Evolutionary conservation across 108 stramenopile genomes (phyloP).

Genomic region (Pseudonitzschia multistriata): DNA sequence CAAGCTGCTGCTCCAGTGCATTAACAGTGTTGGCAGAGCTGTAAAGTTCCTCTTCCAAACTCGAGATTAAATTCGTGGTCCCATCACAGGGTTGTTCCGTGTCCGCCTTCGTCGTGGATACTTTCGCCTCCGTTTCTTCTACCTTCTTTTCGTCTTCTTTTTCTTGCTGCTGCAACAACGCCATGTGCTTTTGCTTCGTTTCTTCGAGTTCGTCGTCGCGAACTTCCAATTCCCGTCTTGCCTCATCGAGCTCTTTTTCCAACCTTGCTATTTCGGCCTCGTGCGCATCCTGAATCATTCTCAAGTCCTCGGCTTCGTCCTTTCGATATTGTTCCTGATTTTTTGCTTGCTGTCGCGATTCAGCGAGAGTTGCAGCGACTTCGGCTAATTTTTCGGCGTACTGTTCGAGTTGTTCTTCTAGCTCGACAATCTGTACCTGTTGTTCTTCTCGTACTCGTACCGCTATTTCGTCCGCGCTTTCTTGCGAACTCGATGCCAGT

Average conservation of each 20-base stretch:
- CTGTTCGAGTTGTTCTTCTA: conserved; percentile 36
- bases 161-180: not conserved
- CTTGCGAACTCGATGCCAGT: conserved; percentile 21
- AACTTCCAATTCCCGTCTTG: conserved; percentile 35
- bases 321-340: conserved; percentile 46
- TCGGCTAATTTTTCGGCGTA: conserved; percentile 50
- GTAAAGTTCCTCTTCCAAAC: conserved; percentile 14
- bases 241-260: conserved; percentile 46
- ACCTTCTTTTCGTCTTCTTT: conserved; percentile 24
- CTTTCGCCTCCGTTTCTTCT: not conserved
- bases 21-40: conserved; percentile 4
- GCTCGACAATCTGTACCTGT: conserved; percentile 28
- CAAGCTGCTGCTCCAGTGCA: conserved; percentile 7
- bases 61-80: not conserved
- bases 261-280: conserved; percentile 44
- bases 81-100: not conserved
- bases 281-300: conserved; percentile 49
- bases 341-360: conserved; percentile 43
- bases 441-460: conserved; percentile 24
- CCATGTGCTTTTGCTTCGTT: conserved; percentile 10
- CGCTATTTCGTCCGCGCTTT: not conserved
- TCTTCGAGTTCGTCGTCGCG: conserved; percentile 46
- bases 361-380: conserved; percentile 40
- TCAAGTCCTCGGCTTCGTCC: conserved; percentile 51
- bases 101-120: not conserved